Evolutionary conservation across 75 land plant genomes (phyloP).

Genomic region (Cryptomeria japonica): DNA sequence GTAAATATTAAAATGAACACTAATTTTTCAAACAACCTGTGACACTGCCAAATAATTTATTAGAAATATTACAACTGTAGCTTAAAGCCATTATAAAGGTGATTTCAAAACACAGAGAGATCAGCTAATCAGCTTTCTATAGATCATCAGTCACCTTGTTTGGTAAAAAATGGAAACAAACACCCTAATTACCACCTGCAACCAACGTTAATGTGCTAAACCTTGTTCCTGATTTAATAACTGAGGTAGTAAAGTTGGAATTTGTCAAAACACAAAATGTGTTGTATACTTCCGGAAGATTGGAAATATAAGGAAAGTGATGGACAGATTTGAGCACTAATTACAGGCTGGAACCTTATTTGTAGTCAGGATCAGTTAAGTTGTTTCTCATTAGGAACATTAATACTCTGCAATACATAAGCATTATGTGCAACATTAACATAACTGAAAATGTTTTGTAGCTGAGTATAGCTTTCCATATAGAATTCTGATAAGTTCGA

Average conservation of each 20-base stretch:
- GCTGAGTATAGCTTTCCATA: background rate
- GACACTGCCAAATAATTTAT: background rate
- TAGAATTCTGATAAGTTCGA: background rate
- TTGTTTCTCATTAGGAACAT: background rate
- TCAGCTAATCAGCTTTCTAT: background rate
- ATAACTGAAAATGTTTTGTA: background rate
- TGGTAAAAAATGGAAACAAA: background rate
- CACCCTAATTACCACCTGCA: background rate
- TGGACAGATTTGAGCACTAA: background rate
- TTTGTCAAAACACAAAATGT: background rate
- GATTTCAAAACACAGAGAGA: background rate
- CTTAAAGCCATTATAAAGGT: background rate
- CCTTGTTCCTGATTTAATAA: background rate
- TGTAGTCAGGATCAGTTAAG: background rate
- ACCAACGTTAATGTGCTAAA: background rate
- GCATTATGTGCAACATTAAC: background rate
- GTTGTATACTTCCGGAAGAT: background rate
- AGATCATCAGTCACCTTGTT: background rate
- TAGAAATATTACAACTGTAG: background rate
- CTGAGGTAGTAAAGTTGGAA: background rate
- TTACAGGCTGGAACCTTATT: background rate
- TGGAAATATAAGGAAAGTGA: background rate
- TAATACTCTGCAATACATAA: background rate
- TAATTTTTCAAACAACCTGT: background rate
- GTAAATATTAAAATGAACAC: background rate